A percentile compares a stretch with the other conserved stretches of the same genome.
Conservation (phyloP, 1,139 yeast genomes). For the Yamadazyma friedrichii region DNA sequence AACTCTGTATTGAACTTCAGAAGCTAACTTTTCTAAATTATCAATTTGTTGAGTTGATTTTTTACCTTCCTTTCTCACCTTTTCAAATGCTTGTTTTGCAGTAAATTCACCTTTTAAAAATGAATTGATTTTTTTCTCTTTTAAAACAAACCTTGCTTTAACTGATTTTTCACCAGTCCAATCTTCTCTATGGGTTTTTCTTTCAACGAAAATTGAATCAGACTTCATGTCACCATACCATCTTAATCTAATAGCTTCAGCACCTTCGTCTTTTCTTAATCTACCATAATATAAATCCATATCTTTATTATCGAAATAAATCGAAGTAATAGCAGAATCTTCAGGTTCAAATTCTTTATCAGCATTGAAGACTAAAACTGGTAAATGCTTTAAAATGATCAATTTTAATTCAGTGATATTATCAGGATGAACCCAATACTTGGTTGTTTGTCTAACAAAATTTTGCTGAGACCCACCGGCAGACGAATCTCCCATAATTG, state of each 20-base stretch:
- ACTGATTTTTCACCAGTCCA: constrained; percentile 99
- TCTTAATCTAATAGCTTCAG: constrained; percentile 95
- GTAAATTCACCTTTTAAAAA: constrained; percentile 82
- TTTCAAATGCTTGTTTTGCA: constrained; percentile 86
- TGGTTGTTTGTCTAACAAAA: constrained; percentile 96
- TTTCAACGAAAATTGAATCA: constrained; percentile 90
- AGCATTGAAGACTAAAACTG: constrained; percentile 93
- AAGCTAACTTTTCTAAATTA: constrained; percentile 84
- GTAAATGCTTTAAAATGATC: constrained; percentile 88
- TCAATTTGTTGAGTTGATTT: constrained; percentile 86
- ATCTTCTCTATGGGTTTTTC: constrained; percentile 97
- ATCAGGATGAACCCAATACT: constrained; percentile 99
- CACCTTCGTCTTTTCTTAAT: constrained; percentile 95
- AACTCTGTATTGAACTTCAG: constrained; percentile 88
- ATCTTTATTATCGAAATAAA: constrained; percentile 85
- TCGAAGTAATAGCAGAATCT: constrained; percentile 94
- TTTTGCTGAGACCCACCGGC: constrained; percentile 98
- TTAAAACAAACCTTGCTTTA: constrained; percentile 89
- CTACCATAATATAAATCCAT: constrained; percentile 93
- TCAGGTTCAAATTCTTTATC: constrained; percentile 93
- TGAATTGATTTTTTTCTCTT: constrained; percentile 85
- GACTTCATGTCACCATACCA: constrained; percentile 99
- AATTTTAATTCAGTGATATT: constrained; percentile 96
- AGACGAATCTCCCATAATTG: constrained; percentile 87
- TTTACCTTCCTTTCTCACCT: constrained; percentile 89